These are phyloP conservation scores for Capsicum rhomboideum DNA, from an alignment of 257 asterid species.

Conservation along the genomic window DNA sequence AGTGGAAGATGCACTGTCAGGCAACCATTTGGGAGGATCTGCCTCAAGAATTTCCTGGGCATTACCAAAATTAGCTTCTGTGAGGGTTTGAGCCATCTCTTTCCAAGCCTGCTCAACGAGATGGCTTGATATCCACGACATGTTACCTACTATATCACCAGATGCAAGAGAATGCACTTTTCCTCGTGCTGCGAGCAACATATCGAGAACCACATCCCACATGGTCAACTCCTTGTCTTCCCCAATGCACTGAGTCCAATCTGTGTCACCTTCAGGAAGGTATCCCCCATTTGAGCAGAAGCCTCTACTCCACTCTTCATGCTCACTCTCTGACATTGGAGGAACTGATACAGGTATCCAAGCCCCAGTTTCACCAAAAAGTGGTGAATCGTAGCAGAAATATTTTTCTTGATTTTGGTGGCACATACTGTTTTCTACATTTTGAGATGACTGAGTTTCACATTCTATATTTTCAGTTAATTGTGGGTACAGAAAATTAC, in stretches of 20 bases:
- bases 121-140: constrained; percentile 65
- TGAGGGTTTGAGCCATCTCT: constrained; percentile 90
- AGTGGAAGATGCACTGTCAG: constrained; percentile 83
- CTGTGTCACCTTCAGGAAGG: constrained; percentile 57
- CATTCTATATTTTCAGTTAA: constrained; percentile 8
- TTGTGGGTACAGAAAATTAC: constrained; percentile 10
- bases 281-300: constrained; percentile 68
- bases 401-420: constrained; percentile 40
- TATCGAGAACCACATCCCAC: constrained; percentile 97
- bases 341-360: constrained; percentile 99
- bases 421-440: constrained; percentile 6
- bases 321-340: constrained; percentile 84
- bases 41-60: constrained; percentile 76
- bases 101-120: constrained; percentile 91
- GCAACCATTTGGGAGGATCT: constrained; percentile 95
- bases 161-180: constrained; percentile 60
- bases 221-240: constrained; percentile 82
- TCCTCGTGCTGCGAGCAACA: constrained; percentile 92
- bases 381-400: constrained; percentile 76
- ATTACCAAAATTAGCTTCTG: constrained; percentile 57
- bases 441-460: constrained; percentile 14
- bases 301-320: constrained; percentile 73
- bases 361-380: constrained; percentile 79
- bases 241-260: constrained; percentile 50
- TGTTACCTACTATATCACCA: constrained; percentile 51